A percentile compares a stretch with the other conserved stretches of the same genome.
Evolutionary conservation across 805 yeast species (phyloP).

Genomic region (Ogataea corticis): DNA sequence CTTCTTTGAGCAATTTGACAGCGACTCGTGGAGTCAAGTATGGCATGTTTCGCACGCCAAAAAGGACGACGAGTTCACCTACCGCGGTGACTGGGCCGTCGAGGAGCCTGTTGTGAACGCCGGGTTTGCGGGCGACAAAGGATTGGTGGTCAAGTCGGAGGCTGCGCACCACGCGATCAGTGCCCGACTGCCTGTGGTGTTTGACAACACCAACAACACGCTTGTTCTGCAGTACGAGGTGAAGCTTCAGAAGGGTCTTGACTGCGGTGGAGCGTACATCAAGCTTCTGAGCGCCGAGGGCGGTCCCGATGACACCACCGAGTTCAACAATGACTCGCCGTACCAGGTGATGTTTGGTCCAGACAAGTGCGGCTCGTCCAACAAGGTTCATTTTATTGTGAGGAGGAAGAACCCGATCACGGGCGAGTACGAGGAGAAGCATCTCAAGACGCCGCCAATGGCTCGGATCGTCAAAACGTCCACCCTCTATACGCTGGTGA

Average conservation of each 20-base stretch:
- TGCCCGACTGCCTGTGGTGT: slow-evolving; percentile 53
- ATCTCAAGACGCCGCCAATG: slow-evolving; percentile 66
- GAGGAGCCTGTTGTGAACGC: slow-evolving; percentile 60
- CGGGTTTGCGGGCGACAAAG: slow-evolving; percentile 67
- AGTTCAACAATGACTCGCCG: slow-evolving; percentile 66
- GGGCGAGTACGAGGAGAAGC: slow-evolving; percentile 67
- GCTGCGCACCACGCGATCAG: slow-evolving; percentile 86
- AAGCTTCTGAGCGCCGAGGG: slow-evolving; percentile 60
- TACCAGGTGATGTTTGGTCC: slow-evolving; percentile 94
- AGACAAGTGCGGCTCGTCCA: slow-evolving; percentile 80
- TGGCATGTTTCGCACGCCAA: slow-evolving; percentile 65
- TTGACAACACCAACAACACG: slow-evolving; percentile 61
- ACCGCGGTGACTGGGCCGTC: slow-evolving; percentile 74
- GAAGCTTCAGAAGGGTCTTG: slow-evolving; percentile 73
- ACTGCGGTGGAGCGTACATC: slow-evolving; percentile 89
- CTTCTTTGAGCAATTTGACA: slow-evolving; percentile 69
- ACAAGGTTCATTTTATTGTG: slow-evolving; percentile 77
- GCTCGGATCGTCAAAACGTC: slow-evolving; percentile 57
- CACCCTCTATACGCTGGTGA: slow-evolving; percentile 73
- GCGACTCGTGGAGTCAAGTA: slow-evolving; percentile 38
- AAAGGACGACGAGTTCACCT: slow-evolving; percentile 55
- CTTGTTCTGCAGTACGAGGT: slow-evolving; percentile 89
- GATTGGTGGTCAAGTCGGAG: slow-evolving; percentile 71
- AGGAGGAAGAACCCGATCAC: slow-evolving; percentile 55
- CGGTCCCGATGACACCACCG: slow-evolving; percentile 32